Evolutionary conservation across 1,284 basidiomycete species (phyloP), one percentile per base, ranked within the genome.

Genomic region (Xerocomus minutiporus): DNA sequence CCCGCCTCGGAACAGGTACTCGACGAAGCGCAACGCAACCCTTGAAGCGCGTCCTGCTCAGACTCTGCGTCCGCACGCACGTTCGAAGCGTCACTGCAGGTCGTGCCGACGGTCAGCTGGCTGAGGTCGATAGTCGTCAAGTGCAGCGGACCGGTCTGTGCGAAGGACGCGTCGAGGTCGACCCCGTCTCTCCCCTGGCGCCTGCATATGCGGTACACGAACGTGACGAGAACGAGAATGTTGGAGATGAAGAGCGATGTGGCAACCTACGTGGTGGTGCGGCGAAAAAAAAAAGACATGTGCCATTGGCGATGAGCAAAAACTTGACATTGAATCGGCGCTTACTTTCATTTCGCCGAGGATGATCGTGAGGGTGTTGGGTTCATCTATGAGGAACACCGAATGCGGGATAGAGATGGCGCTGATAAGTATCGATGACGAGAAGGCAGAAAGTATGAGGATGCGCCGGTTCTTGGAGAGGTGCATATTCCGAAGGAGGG

Each of bases 241-340:
- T 59, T 58, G 29, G 53, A 58, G 39, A 59, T 31, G 39, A 55
- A 46, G 17, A 59, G 54, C 5, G 56, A 54, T 11, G 50, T 15
- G 17, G 52, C 48, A 2, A 36, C 25, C 57, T 58, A 20, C 13
- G 17, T 17, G 8, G 31, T 11, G 8, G 6, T 23, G 15, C 5
- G 39, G 7, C 20, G 15, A 25, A 31, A 6, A 15, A 15, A 23
- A 11, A 29, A 15, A 34, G 23, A 25, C 13, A 29, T 15, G 41
- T 4, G n/a, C n/a, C n/a, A n/a, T 29, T 29, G 26, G 41, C 26
- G 41, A 11, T 23, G 44, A 23, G 29, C n/a, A 9, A 17, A 25
- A 26, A 23, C 8, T 23, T 3, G 29, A 34, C 7, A 13, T 20
- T 26, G 20, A 20, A 20, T 15, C 20, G n/a, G 15, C 20, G n/a